Conservation (phyloP, 805 yeast genomes). For the Starmerella stigmatis region DNA sequence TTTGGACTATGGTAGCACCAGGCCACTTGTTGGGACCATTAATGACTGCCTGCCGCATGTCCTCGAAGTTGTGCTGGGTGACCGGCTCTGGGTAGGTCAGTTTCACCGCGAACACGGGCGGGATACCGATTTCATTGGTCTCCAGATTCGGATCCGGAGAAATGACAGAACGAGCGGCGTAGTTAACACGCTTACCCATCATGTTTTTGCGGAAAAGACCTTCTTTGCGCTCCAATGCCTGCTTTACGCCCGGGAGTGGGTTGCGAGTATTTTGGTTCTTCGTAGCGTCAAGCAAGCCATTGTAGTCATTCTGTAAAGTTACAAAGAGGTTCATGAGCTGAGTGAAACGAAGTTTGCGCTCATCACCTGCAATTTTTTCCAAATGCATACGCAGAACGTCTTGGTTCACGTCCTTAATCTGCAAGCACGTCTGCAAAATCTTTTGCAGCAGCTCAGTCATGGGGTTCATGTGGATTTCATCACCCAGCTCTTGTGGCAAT, state of each 20-base stretch:
- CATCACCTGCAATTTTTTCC: slow-evolving; percentile 49
- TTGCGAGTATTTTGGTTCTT: slow-evolving; percentile 67
- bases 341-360: slow-evolving; percentile 67
- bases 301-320: slow-evolving; percentile 87
- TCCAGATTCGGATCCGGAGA: slow-evolving; percentile 98
- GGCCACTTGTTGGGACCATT: slow-evolving; percentile 99
- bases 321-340: slow-evolving; percentile 94
- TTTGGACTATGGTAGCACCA: slow-evolving; percentile 92
- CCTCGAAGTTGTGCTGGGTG: slow-evolving; percentile 80
- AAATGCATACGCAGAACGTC: slow-evolving; percentile 56
- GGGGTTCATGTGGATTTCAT: slow-evolving; percentile 86
- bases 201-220: slow-evolving; percentile 92
- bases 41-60: slow-evolving; percentile 84
- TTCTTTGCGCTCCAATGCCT: slow-evolving; percentile 95
- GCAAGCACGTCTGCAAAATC: slow-evolving; percentile 64
- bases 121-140: slow-evolving; percentile 96
- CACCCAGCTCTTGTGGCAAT: slow-evolving; percentile 93
- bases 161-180: slow-evolving; percentile 97
- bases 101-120: slow-evolving; percentile 94
- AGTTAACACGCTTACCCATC: slow-evolving; percentile 99
- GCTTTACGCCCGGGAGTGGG: slow-evolving; percentile 92
- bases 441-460: slow-evolving; percentile 81
- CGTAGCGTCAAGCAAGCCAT: slow-evolving; percentile 83
- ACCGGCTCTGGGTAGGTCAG: slow-evolving; percentile 98
- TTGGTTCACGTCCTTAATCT: slow-evolving; percentile 82